Base-by-base conservation (phyloP, 2,329 filamentous ascomycete genomes). In the Sphaerostilbella broomeana region DNA sequence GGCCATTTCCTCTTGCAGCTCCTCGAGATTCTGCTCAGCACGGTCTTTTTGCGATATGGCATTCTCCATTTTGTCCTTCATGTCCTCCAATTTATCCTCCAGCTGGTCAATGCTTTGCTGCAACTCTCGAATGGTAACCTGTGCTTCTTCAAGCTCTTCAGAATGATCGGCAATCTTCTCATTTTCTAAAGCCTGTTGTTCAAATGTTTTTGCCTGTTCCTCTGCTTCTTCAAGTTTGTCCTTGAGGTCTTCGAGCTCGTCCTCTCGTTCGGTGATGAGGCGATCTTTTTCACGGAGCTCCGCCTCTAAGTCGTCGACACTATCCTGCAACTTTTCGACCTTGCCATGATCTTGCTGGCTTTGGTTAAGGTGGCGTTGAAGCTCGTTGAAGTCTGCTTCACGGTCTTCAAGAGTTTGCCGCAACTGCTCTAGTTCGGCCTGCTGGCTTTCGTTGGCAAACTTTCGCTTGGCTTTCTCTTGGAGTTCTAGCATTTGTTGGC, bases 401-500 rank as follows among this genome's bases (percentile, higher is more conserved):
- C 73, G 76, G 24, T 76, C 71, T 19, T 79, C 69, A 4, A 84
- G 54, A 20, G 64, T 59, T 40, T 69, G 69, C 15, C 73, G 74
- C 20, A 88, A 58, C 31, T 68, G 67, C 22, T 80, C 72, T 26
- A 79, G 56, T 53, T 81, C 78, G 17, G 65, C 67, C 35, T 77
- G 79, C 49, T 86, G 73, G 43, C 71, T 77, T 48, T 87, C 79
- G 52, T 88, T 81, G 9, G 75, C 76, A 47, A 87, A 80, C 53
- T 83, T 84, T 52, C 77, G 77, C 61, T 86, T 87, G 38, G 86
- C 74, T 53, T 84, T 85, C 44, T 94, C 84, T 47, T 89, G 84
- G 44, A 94, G 77, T 47, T 94, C 86, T 40, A 81, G 66, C 48
- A 95, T 79, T 57, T 95, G 86, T 51, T 84, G 72, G 38, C 84